Conservation (phyloP, 2,329 filamentous ascomycete genomes). For the Zalaria sp. region DNA sequence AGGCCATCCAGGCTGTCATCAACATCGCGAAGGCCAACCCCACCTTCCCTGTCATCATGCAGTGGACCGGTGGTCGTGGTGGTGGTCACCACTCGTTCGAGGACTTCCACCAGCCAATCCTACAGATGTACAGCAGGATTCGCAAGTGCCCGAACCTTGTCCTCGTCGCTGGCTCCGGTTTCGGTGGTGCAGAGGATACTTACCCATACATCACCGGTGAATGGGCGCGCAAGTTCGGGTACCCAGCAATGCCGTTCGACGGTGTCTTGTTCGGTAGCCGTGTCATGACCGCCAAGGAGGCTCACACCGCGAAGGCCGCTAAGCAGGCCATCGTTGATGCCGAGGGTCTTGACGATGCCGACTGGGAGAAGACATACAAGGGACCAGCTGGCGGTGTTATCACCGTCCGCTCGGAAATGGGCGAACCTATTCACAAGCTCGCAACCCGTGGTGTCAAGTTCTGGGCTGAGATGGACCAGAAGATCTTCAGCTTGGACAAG, state of each 20-base stretch:
- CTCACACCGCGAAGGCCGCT: slow-evolving; percentile 71
- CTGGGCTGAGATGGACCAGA: slow-evolving; percentile 98
- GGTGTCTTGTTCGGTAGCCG: slow-evolving; percentile 82
- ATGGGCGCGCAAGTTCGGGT: slow-evolving; percentile 78
- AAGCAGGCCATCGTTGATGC: slow-evolving; percentile 87
- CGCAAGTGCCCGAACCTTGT: slow-evolving; percentile 77
- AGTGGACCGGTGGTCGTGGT: slow-evolving; percentile 90
- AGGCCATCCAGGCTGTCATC: slow-evolving; percentile 78
- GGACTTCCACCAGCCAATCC: slow-evolving; percentile 84
- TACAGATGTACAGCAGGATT: slow-evolving; percentile 84
- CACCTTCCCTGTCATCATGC: slow-evolving; percentile 78
- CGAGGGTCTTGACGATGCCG: slow-evolving; percentile 61
- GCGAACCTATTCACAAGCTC: slow-evolving; percentile 97
- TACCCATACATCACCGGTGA: slow-evolving; percentile 83
- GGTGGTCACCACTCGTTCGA: slow-evolving; percentile 92
- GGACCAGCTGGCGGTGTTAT: slow-evolving; percentile 84
- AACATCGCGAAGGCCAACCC: slow-evolving; percentile 93
- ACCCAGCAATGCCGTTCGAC: slow-evolving; percentile 88
- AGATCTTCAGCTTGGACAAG: slow-evolving; percentile 93
- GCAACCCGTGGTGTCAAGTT: slow-evolving; percentile 91
- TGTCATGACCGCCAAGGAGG: slow-evolving; percentile 91
- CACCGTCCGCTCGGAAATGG: slow-evolving; percentile 97
- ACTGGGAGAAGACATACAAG: slow-evolving; percentile 93
- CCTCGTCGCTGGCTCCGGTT: slow-evolving; percentile 79
- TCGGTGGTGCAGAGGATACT: slow-evolving; percentile 78